Evolutionary conservation across 225 moss, liverwort and hornwort species (phyloP), one percentile per base, ranked within the genome.

Genomic region (Rhytidiadelphus loreus): DNA sequence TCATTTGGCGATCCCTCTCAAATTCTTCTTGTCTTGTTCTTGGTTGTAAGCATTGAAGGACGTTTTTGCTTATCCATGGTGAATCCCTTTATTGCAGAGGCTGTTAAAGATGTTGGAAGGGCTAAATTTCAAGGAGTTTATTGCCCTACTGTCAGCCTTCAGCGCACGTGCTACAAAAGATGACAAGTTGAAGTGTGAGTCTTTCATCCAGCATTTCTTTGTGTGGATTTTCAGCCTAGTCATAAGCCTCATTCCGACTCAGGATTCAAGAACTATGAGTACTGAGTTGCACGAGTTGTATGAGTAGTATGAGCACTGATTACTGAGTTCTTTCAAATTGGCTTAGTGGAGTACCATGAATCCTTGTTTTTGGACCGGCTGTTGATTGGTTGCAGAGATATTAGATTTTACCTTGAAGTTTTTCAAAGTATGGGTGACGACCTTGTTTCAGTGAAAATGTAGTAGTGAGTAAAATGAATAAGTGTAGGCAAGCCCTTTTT

Each of bases 91-190:
- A 41, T 82, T 86, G 50, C 96, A 99, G 99, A 96, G 99, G 89
- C 90, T 99, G 88, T 88, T 97, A 75, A 96, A 91, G 83, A 93
- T 96, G 93, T 86, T 99, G 87, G 99, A 99, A 89, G 96, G 97
- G 7, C 86, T 99, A 53, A 99, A 99, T 85, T 99, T 99, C 83
- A 99, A 97, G 93, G 99, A 99, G 76, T 99, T 99, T 87, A 92
- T 96, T 11, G 94, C 92, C 26, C 90, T 97, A 53, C 87, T 99
- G n/a, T 96, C 96, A 48, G 95, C 96, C 52, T 99, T 99, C 83
- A 99, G 99, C 85, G 91, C 96, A 48, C 90, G 86, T 71, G 97
- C 97, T 44, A 92, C 90, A 48, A 78, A 92, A 81, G 92, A 95
- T 87, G 93, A 97, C 88, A 99, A 96, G 88, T 77, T 97, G 90